These are phyloP conservation scores for Canariomyces notabilis DNA, from an alignment of 2,329 filamentous ascomycete genomes.

Conservation along the genomic window DNA sequence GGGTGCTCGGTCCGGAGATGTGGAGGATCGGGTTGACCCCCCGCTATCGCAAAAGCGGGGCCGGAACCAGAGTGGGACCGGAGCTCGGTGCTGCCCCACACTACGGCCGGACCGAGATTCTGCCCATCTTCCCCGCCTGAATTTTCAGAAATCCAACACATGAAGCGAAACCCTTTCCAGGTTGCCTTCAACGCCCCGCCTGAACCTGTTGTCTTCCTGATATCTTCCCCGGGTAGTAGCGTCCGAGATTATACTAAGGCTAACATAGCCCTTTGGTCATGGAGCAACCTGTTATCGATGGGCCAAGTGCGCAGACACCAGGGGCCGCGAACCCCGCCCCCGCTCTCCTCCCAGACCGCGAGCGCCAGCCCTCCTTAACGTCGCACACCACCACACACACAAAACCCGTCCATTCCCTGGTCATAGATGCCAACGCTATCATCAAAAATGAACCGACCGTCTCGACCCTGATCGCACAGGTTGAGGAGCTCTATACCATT, in stretches of 20 bases:
- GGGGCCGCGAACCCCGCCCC: conserved; percentile 20
- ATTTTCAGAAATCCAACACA: conserved; percentile 19
- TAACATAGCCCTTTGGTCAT: conserved; percentile 5
- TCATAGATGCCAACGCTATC: conserved; percentile 87
- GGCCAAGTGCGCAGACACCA: conserved; percentile 1
- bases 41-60: too few relatives aligned
- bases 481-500: conserved; percentile 74
- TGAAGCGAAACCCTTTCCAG: neutral
- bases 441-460: conserved; percentile 88
- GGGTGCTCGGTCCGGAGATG: too few relatives aligned
- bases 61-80: too few relatives aligned
- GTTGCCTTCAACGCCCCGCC: neutral
- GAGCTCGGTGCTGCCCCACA: too few relatives aligned
- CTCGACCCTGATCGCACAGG: conserved; percentile 72
- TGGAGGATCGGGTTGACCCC: too few relatives aligned
- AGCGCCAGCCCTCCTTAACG: conserved; percentile 1
- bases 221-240: too few relatives aligned
- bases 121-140: conserved; percentile 23
- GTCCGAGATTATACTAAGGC: neutral
- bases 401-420: conserved; percentile 41
- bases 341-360: conserved; percentile 13
- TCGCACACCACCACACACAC: conserved; percentile 4
- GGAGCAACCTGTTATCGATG: conserved; percentile 11
- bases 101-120: conserved; percentile 15
- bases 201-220: neutral